Evolutionary conservation across 2,329 filamentous ascomycete species (phyloP).

Genomic region (Penicillium frequentans): DNA sequence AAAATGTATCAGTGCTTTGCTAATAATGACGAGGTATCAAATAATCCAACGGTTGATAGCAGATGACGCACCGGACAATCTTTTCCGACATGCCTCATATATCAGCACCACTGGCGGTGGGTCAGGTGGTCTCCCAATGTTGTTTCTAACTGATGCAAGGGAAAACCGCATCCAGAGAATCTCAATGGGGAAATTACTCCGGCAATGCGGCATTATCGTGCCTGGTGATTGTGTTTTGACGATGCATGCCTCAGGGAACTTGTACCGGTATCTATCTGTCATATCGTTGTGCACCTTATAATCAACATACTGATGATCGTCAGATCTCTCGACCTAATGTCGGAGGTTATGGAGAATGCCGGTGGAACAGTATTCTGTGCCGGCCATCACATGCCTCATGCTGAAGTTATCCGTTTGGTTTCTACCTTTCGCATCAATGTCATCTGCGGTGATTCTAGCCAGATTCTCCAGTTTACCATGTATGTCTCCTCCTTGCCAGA

Average conservation of each 20-base stretch:
- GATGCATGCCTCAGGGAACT: conserved; percentile 34
- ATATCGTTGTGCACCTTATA: no score
- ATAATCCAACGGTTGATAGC: conserved; percentile 37
- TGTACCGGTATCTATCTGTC: conserved; percentile 35
- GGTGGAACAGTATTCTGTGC: conserved; percentile 42
- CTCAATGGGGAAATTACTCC: conserved; percentile 35
- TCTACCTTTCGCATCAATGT: conserved; percentile 38
- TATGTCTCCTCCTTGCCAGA: conserved; percentile 31
- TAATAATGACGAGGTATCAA: conserved; percentile 13
- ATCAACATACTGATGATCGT: no score
- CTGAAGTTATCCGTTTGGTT: conserved; percentile 27
- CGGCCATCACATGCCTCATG: conserved; percentile 29
- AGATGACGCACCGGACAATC: conserved; percentile 37
- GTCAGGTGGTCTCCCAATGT: conserved; percentile 28
- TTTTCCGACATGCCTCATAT: conserved; percentile 41
- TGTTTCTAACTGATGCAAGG: conserved; percentile 43
- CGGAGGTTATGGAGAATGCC: conserved; percentile 44
- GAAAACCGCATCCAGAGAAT: conserved; percentile 47
- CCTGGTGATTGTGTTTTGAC: conserved; percentile 43
- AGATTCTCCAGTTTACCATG: conserved; percentile 35
- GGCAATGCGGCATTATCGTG: conserved; percentile 30
- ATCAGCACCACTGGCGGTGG: conserved; percentile 46
- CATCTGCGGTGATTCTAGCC: conserved; percentile 41
- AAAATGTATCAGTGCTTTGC: background rate
- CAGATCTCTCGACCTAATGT: conserved; percentile 36